Conservation (phyloP, 305 asterid species). For the Fraxinus paxiana region DNA sequence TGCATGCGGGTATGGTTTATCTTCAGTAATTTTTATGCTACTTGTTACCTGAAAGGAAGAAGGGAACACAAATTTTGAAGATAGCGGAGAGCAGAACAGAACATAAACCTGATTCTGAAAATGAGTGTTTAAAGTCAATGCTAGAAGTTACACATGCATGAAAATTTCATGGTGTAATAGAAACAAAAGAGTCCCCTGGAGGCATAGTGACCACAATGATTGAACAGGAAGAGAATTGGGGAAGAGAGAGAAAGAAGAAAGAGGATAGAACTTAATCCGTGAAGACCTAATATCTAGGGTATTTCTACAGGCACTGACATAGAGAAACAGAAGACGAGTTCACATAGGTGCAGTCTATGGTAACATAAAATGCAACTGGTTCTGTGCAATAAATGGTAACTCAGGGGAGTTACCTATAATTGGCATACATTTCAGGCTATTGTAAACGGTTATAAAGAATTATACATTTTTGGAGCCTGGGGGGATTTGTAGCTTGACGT, state of each 20-base stretch:
- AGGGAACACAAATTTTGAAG: background rate
- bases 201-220: background rate
- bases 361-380: background rate
- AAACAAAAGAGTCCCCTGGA: background rate
- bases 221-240: background rate
- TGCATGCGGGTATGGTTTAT: background rate
- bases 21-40: background rate
- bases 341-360: background rate
- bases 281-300: constrained; percentile 2
- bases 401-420: background rate
- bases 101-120: background rate
- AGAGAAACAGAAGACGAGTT: constrained; percentile 1
- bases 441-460: background rate
- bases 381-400: constrained; percentile 1
- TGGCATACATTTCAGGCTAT: background rate
- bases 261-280: background rate
- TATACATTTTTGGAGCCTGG: background rate
- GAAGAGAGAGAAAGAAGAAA: background rate
- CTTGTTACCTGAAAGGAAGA: background rate
- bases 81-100: background rate
- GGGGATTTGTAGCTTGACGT: constrained; percentile 34
- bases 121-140: background rate
- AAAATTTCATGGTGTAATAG: background rate
- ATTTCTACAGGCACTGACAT: background rate
- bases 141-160: background rate